Evolutionary conservation across 495 filamentous ascomycete species (phyloP), one percentile per base, ranked within the genome.

Genomic region (Penicillium daleae): DNA sequence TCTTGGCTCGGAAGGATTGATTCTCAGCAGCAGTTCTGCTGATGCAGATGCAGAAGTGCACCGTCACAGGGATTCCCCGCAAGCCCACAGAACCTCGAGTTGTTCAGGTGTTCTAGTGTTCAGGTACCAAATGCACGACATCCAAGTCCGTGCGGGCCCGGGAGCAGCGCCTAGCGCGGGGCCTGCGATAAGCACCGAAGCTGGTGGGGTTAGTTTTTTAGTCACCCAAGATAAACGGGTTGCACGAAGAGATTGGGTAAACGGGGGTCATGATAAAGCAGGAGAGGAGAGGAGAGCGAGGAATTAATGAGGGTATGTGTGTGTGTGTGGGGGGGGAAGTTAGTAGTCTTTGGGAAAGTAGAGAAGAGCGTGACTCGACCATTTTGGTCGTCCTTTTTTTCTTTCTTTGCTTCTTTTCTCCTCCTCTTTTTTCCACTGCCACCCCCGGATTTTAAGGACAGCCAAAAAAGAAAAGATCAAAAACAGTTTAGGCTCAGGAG

Each of bases 231-330:
- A 61, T 57, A 63, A 60, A 63, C n/a, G 35, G 44, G 57, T 65
- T 67, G 53, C 51, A 54, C 59, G 61, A 67, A 63, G 46, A 54
- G 56, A 70, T 67, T 70, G 50, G 60, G 66, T 66, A 64, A 67
- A 27, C 4, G 6, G 22, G 15, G 6, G 22, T 1, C 5, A 33
- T 32, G 60, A 63, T 63, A 63, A 44, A 29, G 35, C 9, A 24
- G 31, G 31, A 27, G 10, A 37, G 37, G 19, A 40, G 56, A 33
- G 22, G 32, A 44, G 26, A 51, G 31, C 40, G 26, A 40, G 9
- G 49, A 39, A 8, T 8, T 9, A 19, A 35, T 4, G 27, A 32
- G 10, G 24, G 3, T 19, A 3, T 2, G 6, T 0, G 49, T 52
- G 6, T 19, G 10, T 1, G n/a, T 6, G 31, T 21, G 10, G 40